phyloP scores from a whole-genome alignment of 2,329 filamentous ascomycete species.

The Pestalotiopsis fici region DNA sequence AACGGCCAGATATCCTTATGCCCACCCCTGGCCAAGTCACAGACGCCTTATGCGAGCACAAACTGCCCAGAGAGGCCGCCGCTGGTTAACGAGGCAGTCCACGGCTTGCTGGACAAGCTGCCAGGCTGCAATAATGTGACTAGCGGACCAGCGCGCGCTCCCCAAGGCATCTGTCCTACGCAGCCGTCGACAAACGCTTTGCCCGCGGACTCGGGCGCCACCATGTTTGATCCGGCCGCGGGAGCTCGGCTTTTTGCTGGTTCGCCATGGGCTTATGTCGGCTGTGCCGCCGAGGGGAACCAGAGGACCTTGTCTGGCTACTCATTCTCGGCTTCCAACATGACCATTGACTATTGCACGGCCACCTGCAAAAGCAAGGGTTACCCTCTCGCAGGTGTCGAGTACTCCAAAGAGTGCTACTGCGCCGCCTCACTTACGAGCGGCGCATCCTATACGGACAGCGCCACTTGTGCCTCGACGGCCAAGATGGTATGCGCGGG shows the following conservation, averaged over 20 bases:
- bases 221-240: slow-evolving; percentile 11
- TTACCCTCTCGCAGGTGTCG: slow-evolving; percentile 15
- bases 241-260: slow-evolving; percentile 9
- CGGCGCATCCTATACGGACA: slow-evolving; percentile 25
- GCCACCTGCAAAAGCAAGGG: slow-evolving; percentile 11
- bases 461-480: slow-evolving; percentile 29
- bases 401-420: slow-evolving; percentile 17
- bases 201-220: not conserved
- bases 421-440: slow-evolving; percentile 23
- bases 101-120: slow-evolving; percentile 43
- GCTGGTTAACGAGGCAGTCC: slow-evolving; percentile 41
- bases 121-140: slow-evolving; percentile 54
- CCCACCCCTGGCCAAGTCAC: slow-evolving; percentile 15
- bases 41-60: slow-evolving; percentile 35
- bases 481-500: slow-evolving; percentile 36
- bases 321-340: slow-evolving; percentile 10
- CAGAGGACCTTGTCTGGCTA: slow-evolving; percentile 20
- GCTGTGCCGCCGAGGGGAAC: slow-evolving; percentile 42
- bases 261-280: slow-evolving; percentile 45
- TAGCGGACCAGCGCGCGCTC: slow-evolving; percentile 20
- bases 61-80: slow-evolving; percentile 45
- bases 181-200: not conserved
- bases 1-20: slow-evolving; percentile 1
- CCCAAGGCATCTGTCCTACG: slow-evolving; percentile 11
- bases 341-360: slow-evolving; percentile 17